Evolutionary conservation across 2,329 filamentous ascomycete species (phyloP).

Genomic region (Monosporascus ibericus): DNA sequence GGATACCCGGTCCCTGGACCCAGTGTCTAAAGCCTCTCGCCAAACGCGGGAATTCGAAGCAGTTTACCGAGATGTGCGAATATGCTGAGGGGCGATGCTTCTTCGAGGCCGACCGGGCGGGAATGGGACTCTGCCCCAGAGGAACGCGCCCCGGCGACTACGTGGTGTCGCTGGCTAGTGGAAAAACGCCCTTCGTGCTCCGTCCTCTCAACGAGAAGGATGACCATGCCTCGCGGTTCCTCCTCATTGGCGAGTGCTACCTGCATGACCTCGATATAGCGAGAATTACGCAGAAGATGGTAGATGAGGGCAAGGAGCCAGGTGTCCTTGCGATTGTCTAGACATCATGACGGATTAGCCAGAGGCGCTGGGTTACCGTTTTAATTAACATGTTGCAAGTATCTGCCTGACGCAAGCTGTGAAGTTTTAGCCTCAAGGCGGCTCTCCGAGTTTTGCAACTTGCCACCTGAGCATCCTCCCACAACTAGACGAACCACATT

Average conservation of each 20-base stretch:
- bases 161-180: background rate
- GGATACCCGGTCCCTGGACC: background rate
- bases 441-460: too few relatives aligned
- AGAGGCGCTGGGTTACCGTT: too few relatives aligned
- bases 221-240: background rate
- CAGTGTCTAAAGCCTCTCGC: background rate
- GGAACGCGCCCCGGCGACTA: background rate
- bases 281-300: background rate
- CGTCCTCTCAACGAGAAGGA: background rate
- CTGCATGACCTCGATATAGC: slow-evolving; percentile 1
- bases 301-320: too few relatives aligned
- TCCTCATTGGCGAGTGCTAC: slow-evolving; percentile 1
- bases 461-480: too few relatives aligned
- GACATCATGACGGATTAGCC: too few relatives aligned
- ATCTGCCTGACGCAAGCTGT: too few relatives aligned
- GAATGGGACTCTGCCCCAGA: slow-evolving; percentile 1
- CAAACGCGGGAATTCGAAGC: background rate
- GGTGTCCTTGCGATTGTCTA: too few relatives aligned
- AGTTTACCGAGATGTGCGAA: slow-evolving; percentile 3
- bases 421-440: too few relatives aligned
- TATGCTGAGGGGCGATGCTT: slow-evolving; percentile 2
- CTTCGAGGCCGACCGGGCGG: background rate
- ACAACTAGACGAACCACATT: too few relatives aligned
- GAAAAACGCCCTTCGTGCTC: background rate
- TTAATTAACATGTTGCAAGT: too few relatives aligned